A percentile compares a stretch with the other conserved stretches of the same genome.
These are phyloP conservation scores for Thermoascus crustaceus DNA, from an alignment of 2,329 filamentous ascomycete species.

Conservation along the genomic window DNA sequence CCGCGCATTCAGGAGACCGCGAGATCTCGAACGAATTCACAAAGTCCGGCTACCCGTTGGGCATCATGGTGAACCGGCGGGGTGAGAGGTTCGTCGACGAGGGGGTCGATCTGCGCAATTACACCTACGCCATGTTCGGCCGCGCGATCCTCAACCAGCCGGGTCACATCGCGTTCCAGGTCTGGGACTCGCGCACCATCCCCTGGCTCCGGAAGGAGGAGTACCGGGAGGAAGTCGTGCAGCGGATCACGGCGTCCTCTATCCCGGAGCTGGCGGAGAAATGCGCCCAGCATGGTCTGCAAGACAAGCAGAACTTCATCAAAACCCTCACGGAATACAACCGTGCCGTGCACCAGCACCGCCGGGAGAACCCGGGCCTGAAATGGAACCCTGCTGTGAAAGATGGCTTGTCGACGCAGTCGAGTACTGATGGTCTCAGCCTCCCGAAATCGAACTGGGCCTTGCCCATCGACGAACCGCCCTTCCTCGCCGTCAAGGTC, in stretches of 20 bases:
- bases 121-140: conserved; percentile 60
- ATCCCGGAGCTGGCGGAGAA: conserved; percentile 51
- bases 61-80: conserved; percentile 54
- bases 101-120: conserved; percentile 57
- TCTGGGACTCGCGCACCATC: conserved; percentile 51
- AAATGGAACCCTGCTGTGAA: conserved; percentile 54
- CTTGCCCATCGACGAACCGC: conserved; percentile 46
- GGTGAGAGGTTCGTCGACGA: conserved; percentile 60
- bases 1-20: conserved; percentile 47
- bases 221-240: conserved; percentile 51
- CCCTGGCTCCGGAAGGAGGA: conserved; percentile 53
- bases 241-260: conserved; percentile 43
- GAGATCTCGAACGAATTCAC: conserved; percentile 58
- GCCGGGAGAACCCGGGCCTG: conserved; percentile 35
- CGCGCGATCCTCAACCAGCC: conserved; percentile 54
- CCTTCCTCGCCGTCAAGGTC: conserved; percentile 57
- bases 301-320: conserved; percentile 40
- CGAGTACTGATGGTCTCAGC: conserved; percentile 32
- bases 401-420: conserved; percentile 56
- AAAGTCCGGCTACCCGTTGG: conserved; percentile 60
- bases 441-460: conserved; percentile 62
- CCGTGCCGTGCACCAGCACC: conserved; percentile 43
- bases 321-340: conserved; percentile 51
- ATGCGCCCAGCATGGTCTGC: conserved; percentile 41
- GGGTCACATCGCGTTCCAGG: conserved; percentile 52